Percentiles rank a stretch among this genome's conserved stretches.
Conservation (phyloP, 2,329 filamentous ascomycete species). For the Xylaria sp. region DNA sequence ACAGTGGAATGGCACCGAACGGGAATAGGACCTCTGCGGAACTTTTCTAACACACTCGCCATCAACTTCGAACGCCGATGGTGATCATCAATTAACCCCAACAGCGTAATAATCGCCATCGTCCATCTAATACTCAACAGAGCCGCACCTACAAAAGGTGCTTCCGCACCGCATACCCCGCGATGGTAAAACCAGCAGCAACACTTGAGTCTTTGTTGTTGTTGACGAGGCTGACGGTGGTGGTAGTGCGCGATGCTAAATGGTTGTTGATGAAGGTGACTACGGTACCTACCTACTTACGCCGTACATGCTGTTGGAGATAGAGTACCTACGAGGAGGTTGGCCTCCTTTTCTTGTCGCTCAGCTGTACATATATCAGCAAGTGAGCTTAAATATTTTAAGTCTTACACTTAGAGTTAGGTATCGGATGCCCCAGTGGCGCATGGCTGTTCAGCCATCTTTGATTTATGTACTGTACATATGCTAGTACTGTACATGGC, state of each 20-base stretch:
- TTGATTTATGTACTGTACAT: neutral
- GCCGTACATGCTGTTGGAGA: neutral
- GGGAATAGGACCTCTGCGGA: constrained; percentile 22
- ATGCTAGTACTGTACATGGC: neutral
- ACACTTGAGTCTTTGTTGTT: neutral
- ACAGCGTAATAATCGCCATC: constrained; percentile 27
- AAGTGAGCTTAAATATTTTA: too few relatives aligned
- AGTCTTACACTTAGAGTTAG: too few relatives aligned
- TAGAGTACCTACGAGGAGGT: neutral
- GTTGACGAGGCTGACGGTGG: neutral
- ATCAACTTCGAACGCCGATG: constrained; percentile 2
- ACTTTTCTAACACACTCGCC: neutral
- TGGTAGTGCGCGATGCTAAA: neutral
- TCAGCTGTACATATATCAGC: neutral
- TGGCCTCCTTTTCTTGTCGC: neutral
- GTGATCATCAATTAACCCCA: constrained; percentile 8
- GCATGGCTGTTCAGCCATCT: constrained; percentile 6
- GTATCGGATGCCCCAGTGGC: constrained; percentile 1
- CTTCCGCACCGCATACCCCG: too few relatives aligned
- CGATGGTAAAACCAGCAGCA: neutral
- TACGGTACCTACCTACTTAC: neutral
- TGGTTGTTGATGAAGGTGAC: neutral
- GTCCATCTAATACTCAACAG: neutral
- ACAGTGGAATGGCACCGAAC: neutral
- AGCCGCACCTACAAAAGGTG: constrained; percentile 24